Evolutionary conservation across 305 asterid species (phyloP), one percentile per base, ranked within the genome.

Genomic region (Withania somnifera): DNA sequence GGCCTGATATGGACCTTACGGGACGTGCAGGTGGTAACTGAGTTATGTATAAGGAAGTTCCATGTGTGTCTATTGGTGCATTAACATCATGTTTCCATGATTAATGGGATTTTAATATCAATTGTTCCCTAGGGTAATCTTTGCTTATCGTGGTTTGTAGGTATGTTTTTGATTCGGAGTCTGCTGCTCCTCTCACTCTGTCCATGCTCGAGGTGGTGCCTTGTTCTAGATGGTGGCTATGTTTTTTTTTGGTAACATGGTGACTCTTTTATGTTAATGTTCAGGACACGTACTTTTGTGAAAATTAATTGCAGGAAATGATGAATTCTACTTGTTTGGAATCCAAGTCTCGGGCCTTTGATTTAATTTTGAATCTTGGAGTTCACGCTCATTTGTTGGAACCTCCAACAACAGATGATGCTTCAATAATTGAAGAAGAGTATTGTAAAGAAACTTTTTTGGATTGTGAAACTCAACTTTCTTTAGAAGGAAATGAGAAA

Each of bases 321-420:
- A 90, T 94, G 75, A 89, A 86, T 91, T 91, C 98, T 84, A 90
- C 98, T 78, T 88, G 82, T 77, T 88, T 91, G 86, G 93, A 86
- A 88, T 94, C 99, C 84, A 97, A 92, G 83, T 81, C 94, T 84
- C 92, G 97, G 83, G 98, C 98, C 84, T 97, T 97, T 88, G 99
- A 97, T 91, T 87, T 97, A 85, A 91, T 97, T 83, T 88, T 97
- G 56, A 94, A 97, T 89, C 99, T 97, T 56, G 99, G 98, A 81
- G 98, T 97, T 87, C 99, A 94, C 87, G 97, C 98, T 15, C 98
- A 97, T 89, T 86, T 97, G 54, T 89, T 97, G 91, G 99, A 97
- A 91, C 99, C 99, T 77, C 97, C 97, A 82, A 88, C 89, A 54
- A 88, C 92, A 75, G 97, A 93, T 89, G 95, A 86, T 73, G 83